Conservation (phyloP, 306 rosid species). For the Morella rubra region DNA sequence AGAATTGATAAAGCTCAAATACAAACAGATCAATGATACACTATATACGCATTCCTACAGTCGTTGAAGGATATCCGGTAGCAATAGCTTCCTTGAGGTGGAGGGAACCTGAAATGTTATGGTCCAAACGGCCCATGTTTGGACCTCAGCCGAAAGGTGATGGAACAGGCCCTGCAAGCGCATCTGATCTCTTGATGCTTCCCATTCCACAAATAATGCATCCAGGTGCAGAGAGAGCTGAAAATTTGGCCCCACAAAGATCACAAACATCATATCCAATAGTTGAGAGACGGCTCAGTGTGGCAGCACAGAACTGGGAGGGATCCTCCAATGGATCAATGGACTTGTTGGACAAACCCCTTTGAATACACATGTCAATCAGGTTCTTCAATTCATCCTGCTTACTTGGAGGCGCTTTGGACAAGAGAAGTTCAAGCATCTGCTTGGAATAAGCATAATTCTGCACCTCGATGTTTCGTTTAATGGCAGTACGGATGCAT, state of each 20-base stretch:
- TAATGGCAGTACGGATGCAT: slow-evolving; percentile 94
- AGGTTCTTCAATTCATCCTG: slow-evolving; percentile 93
- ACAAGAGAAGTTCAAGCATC: slow-evolving; percentile 87
- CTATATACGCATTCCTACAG: background rate
- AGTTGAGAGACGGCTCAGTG: slow-evolving; percentile 90
- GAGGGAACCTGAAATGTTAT: background rate
- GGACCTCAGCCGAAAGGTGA: slow-evolving; percentile 84
- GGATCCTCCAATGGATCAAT: slow-evolving; percentile 96
- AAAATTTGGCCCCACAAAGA: slow-evolving; percentile 95
- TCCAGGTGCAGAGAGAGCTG: slow-evolving; percentile 77
- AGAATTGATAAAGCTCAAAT: slow-evolving; percentile 10
- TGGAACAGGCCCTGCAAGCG: slow-evolving; percentile 77
- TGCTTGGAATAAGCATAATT: slow-evolving; percentile 85
- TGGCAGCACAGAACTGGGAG: slow-evolving; percentile 88
- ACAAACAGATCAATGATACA: slow-evolving; percentile 11
- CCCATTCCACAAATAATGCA: slow-evolving; percentile 98
- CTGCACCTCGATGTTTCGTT: slow-evolving; percentile 96
- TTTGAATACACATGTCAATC: slow-evolving; percentile 80
- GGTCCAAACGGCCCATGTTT: background rate
- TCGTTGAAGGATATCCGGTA: background rate
- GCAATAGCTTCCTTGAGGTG: background rate
- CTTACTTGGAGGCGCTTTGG: slow-evolving; percentile 89
- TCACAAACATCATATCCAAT: slow-evolving; percentile 98
- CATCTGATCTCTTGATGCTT: slow-evolving; percentile 90
- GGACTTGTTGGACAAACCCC: slow-evolving; percentile 89